Conservation (phyloP, 2,329 filamentous ascomycete species). For the Penicillium sp. region DNA sequence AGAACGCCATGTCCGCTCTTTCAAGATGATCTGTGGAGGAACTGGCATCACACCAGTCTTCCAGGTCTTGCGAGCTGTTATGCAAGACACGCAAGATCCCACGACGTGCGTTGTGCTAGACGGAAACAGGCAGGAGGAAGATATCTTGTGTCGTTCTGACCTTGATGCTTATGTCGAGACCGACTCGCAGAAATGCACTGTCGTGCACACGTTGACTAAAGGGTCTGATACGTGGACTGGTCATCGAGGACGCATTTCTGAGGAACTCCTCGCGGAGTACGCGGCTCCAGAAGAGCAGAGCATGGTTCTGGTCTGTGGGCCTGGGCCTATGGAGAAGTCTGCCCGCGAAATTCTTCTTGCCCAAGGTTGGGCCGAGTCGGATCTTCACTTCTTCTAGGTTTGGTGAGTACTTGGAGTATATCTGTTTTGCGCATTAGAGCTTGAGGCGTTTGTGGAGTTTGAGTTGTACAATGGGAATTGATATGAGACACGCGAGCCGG, state of each 20-base stretch:
- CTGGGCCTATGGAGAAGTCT: constrained; percentile 68
- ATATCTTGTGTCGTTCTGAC: constrained; percentile 76
- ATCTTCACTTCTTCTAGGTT: constrained; percentile 70
- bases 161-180: constrained; percentile 61
- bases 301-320: constrained; percentile 77
- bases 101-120: constrained; percentile 72
- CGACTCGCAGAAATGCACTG: constrained; percentile 54
- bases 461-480: neutral
- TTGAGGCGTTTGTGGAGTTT: neutral
- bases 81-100: constrained; percentile 60
- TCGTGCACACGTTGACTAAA: constrained; percentile 68
- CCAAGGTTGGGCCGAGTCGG: constrained; percentile 68
- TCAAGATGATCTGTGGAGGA: constrained; percentile 85
- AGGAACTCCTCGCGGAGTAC: constrained; percentile 60
- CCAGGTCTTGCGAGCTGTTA: constrained; percentile 73
- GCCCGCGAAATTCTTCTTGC: constrained; percentile 55
- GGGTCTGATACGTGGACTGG: constrained; percentile 66
- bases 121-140: constrained; percentile 72
- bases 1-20: constrained; percentile 58
- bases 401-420: neutral
- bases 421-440: neutral
- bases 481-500: neutral
- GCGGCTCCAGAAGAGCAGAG: constrained; percentile 46
- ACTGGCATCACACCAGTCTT: constrained; percentile 92
- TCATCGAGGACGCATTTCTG: constrained; percentile 63